Conservation (phyloP, 495 filamentous ascomycete species). For the Xylaria castorea region DNA sequence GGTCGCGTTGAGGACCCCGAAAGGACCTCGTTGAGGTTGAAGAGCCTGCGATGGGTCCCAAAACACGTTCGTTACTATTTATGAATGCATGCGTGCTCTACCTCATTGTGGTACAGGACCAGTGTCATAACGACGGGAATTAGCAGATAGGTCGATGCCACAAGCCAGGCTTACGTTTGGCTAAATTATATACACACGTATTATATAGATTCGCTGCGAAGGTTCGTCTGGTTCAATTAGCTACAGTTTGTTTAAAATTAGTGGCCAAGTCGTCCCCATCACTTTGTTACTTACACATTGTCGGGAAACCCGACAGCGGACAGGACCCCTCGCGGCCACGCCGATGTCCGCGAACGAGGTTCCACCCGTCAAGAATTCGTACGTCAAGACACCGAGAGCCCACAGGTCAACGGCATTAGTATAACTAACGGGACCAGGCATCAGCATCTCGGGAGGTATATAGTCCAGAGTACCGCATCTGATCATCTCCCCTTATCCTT, state of each 20-base stretch:
- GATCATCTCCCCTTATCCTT: no score
- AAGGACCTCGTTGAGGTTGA: neutral
- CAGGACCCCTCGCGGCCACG: constrained; percentile 41
- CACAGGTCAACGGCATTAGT: constrained; percentile 79
- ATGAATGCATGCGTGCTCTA: neutral
- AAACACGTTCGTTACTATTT: neutral
- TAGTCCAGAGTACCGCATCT: constrained; percentile 69
- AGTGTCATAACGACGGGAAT: neutral
- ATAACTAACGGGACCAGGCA: constrained; percentile 59
- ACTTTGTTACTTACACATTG: neutral
- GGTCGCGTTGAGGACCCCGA: neutral
- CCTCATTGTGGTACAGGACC: neutral
- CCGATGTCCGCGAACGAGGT: constrained; percentile 80
- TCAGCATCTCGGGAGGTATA: constrained; percentile 28
- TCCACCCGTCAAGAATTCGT: constrained; percentile 78
- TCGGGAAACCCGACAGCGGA: no score
- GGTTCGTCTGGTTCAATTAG: neutral
- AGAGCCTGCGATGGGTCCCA: neutral
- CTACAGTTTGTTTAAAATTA: neutral
- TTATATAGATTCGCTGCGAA: neutral
- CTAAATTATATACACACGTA: neutral
- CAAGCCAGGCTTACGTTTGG: neutral
- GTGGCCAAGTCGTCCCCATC: neutral
- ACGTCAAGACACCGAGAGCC: constrained; percentile 78
- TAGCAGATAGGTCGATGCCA: neutral